These are phyloP conservation scores for Fusarium sacchari DNA, from an alignment of 2,329 filamentous ascomycete genomes.

Conservation along the genomic window DNA sequence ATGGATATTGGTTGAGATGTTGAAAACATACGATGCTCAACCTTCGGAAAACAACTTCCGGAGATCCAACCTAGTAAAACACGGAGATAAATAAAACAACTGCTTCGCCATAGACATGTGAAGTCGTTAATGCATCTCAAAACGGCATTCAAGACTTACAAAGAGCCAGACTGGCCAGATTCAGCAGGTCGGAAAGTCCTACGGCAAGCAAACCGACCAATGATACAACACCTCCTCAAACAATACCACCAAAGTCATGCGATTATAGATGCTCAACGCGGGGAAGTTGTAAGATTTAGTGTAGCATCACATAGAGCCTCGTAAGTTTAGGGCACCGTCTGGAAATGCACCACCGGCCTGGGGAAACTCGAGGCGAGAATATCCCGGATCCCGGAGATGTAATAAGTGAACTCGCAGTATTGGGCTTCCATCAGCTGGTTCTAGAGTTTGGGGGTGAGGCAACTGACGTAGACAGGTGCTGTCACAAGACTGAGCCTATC, in stretches of 20 bases:
- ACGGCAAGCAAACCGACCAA: slow-evolving; percentile 1
- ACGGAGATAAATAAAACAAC: neutral
- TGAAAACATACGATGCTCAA: neutral
- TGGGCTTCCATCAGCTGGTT: neutral
- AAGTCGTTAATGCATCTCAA: neutral
- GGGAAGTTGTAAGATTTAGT: slow-evolving; percentile 29
- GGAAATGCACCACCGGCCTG: slow-evolving; percentile 7
- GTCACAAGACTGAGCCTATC: slow-evolving; percentile 17
- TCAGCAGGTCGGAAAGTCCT: neutral
- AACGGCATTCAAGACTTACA: neutral
- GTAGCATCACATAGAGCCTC: slow-evolving; percentile 11
- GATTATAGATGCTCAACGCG: slow-evolving; percentile 14
- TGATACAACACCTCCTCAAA: neutral
- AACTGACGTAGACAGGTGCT: slow-evolving; percentile 16
- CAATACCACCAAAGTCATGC: neutral
- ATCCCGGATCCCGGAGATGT: slow-evolving; percentile 24
- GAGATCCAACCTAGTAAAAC: neutral
- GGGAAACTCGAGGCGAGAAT: slow-evolving; percentile 35
- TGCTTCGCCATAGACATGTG: neutral
- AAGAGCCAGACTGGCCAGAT: neutral
- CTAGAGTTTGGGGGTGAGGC: neutral
- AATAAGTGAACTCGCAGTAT: neutral
- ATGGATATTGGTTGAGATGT: neutral
- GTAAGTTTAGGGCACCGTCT: slow-evolving; percentile 12
- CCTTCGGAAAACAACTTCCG: neutral